Conservation (phyloP, 2,329 filamentous ascomycete species). For the Fusarium sp. region DNA sequence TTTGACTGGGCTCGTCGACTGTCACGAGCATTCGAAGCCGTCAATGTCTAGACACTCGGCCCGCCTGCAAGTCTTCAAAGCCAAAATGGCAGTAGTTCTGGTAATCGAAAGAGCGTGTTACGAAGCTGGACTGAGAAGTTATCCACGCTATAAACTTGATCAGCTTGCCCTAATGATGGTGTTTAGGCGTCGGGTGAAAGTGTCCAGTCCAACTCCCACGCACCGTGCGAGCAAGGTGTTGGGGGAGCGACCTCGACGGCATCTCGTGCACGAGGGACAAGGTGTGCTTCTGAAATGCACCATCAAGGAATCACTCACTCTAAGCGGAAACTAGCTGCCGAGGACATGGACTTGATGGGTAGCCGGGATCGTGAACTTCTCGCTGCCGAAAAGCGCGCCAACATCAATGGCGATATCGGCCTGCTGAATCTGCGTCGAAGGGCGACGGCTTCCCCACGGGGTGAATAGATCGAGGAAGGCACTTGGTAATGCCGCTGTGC, state of each 20-base stretch:
- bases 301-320: background rate
- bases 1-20: background rate
- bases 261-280: background rate
- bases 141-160: background rate
- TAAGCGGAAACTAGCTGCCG: background rate
- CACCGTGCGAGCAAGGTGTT: background rate
- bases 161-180: background rate
- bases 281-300: background rate
- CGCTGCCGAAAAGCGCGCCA: background rate
- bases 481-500: background rate
- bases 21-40: background rate
- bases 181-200: background rate
- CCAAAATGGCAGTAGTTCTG: background rate
- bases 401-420: background rate
- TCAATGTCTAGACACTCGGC: background rate
- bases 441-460: background rate
- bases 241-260: background rate
- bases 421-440: background rate
- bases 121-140: background rate
- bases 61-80: background rate
- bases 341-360: background rate
- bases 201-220: background rate
- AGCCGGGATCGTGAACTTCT: background rate
- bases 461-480: background rate
- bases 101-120: background rate